A percentile compares a stretch with the other conserved stretches of the same genome.
These are phyloP conservation scores for Monilinia fructigena DNA, from an alignment of 2,329 filamentous ascomycete genomes.

Conservation along the genomic window DNA sequence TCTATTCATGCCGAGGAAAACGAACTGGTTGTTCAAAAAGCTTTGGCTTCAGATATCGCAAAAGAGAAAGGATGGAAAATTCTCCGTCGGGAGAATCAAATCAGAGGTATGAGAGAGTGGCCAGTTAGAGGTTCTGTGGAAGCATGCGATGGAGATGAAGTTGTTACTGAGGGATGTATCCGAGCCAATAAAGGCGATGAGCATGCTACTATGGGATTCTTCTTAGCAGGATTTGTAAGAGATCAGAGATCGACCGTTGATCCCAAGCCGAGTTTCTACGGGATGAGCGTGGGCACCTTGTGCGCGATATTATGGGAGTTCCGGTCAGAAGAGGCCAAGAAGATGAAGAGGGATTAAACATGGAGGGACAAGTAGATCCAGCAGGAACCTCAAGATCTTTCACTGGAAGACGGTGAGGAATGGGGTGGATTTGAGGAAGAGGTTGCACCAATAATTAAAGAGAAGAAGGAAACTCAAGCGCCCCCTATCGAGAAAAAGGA, in stretches of 20 bases:
- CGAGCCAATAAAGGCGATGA: constrained; percentile 78
- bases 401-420: constrained; percentile 35
- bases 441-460: constrained; percentile 25
- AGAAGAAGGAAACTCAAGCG: constrained; percentile 42
- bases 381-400: constrained; percentile 1
- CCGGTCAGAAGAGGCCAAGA: constrained; percentile 39
- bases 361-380: constrained; percentile 15
- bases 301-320: constrained; percentile 45
- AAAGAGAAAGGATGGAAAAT: constrained; percentile 71
- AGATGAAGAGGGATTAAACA: constrained; percentile 28
- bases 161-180: constrained; percentile 72
- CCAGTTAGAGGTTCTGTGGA: constrained; percentile 56
- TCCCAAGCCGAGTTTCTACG: constrained; percentile 38
- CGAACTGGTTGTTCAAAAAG: constrained; percentile 74
- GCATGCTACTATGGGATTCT: constrained; percentile 90
- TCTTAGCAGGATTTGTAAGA: constrained; percentile 82
- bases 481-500: constrained; percentile 42
- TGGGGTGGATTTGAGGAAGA: constrained; percentile 43
- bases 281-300: constrained; percentile 55
- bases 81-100: constrained; percentile 69
- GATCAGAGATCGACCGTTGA: constrained; percentile 23
- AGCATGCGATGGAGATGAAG: constrained; percentile 49
- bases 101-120: constrained; percentile 75
- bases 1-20: constrained; percentile 87
- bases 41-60: constrained; percentile 67